Conservation (phyloP, 2,329 filamentous ascomycete genomes). For the Penicillium palitans region DNA sequence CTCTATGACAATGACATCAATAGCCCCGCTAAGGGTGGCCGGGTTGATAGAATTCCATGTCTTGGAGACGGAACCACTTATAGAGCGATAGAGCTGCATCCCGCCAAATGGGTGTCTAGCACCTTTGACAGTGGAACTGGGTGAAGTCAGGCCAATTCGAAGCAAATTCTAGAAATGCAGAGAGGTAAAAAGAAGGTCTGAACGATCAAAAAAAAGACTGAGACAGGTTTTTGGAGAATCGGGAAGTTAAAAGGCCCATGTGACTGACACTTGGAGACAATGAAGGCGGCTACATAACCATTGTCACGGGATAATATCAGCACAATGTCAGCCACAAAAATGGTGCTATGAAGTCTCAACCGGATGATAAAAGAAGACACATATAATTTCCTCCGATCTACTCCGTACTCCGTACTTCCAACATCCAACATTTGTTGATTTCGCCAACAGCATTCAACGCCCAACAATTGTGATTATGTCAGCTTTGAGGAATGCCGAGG, state of each 20-base stretch:
- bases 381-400: neutral
- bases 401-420: neutral
- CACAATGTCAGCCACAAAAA: neutral
- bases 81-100: slow-evolving; percentile 98
- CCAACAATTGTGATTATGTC: slow-evolving; percentile 25
- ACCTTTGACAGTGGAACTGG: slow-evolving; percentile 15
- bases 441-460: slow-evolving; percentile 19
- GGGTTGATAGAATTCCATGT: slow-evolving; percentile 99
- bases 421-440: slow-evolving; percentile 7
- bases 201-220: slow-evolving; percentile 9
- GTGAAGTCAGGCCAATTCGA: neutral
- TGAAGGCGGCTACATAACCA: slow-evolving; percentile 16
- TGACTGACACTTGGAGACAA: slow-evolving; percentile 37
- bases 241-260: slow-evolving; percentile 36
- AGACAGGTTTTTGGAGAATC: slow-evolving; percentile 21
- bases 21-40: slow-evolving; percentile 92
- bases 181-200: slow-evolving; percentile 15
- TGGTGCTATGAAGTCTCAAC: neutral
- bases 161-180: slow-evolving; percentile 10
- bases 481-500: slow-evolving; percentile 21
- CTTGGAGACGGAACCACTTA: slow-evolving; percentile 93
- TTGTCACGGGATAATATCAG: slow-evolving; percentile 9
- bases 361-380: no score
- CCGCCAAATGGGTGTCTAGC: slow-evolving; percentile 30
- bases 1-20: slow-evolving; percentile 98